Evolutionary conservation across 2,329 filamentous ascomycete genomes (phyloP).

Genomic region (Stagonosporopsis cucurbitacearum): DNA sequence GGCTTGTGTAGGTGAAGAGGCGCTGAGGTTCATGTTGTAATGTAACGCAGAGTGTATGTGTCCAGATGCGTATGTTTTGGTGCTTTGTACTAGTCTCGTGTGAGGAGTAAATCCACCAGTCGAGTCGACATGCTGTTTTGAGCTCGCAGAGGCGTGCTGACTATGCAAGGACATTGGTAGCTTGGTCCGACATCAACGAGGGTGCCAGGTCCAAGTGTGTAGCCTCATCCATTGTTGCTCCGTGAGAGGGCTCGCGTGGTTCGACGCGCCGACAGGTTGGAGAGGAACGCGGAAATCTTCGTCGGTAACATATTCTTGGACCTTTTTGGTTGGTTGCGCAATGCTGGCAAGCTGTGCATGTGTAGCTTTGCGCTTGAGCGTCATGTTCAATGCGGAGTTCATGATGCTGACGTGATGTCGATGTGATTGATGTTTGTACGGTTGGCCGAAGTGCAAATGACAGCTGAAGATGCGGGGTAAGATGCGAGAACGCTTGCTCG

Average conservation of each 20-base stretch:
- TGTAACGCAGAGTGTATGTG: background rate
- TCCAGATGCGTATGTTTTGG: background rate
- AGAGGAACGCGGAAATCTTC: constrained; percentile 12
- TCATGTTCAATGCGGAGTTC: constrained; percentile 10
- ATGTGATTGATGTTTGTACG: background rate
- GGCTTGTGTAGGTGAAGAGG: background rate
- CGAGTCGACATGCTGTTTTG: background rate
- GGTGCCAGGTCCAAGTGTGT: constrained; percentile 16
- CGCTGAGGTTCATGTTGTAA: no score
- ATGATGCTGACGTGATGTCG: background rate
- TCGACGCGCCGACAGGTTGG: background rate
- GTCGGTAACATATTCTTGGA: constrained; percentile 17
- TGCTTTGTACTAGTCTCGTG: background rate
- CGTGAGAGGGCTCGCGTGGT: constrained; percentile 8
- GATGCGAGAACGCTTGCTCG: background rate
- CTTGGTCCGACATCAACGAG: background rate
- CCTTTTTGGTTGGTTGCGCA: constrained; percentile 6
- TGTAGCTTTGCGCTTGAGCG: constrained; percentile 17
- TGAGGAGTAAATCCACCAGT: background rate
- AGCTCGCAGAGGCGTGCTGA: background rate
- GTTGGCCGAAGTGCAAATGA: background rate
- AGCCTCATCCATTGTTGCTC: constrained; percentile 15
- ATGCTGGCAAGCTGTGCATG: constrained; percentile 8
- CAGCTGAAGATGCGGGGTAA: background rate
- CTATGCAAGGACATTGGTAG: background rate